Evolutionary conservation across 306 rosid species (phyloP), one percentile per base, ranked within the genome.

Genomic region (Vicia faba): DNA sequence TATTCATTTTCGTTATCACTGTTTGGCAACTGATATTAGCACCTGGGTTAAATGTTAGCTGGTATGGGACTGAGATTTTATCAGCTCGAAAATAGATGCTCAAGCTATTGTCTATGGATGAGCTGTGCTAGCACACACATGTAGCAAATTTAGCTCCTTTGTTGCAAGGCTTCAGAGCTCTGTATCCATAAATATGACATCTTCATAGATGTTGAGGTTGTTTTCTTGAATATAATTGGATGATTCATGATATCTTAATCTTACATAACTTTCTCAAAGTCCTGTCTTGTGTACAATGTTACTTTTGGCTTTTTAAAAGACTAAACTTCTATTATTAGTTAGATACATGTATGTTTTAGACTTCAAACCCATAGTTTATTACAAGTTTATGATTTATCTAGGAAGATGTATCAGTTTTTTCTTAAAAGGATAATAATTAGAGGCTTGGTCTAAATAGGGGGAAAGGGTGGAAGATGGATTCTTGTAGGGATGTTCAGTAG

Each of bases 211-310:
- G 49, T 13, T 3, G 26, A 14, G 20, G 13, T 11, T 72, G 53
- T 66, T 60, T 35, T 35, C 16, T 43, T 72, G 19, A 59, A n/a
- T 67, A 20, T 67, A 48, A 57, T 50, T 13, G 51, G 25, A 20
- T 43, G 36, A n/a, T n/a, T n/a, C n/a, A n/a, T n/a, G n/a, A 46
- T 23, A 31, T 67, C 69, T n/a, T 25, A 36, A 45, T 29, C 46
- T 60, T 25, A 11, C 23, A 8, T 15, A 35, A 50, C 49, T 15
- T 12, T 35, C 66, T 72, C 23, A 53, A 40, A 69, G 41, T 50
- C 57, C 20, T 36, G 19, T 41, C 72, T 69, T 23, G 26, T 36
- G 18, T 69, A 25, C 53, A 23, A n/a, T 53, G 60, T 40, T 64
- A 8, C 69, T 8, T 64, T 25, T 25, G 28, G 28, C 28, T 3